Conservation (phyloP, 1,284 basidiomycete species). For the Trametes versicolor region DNA sequence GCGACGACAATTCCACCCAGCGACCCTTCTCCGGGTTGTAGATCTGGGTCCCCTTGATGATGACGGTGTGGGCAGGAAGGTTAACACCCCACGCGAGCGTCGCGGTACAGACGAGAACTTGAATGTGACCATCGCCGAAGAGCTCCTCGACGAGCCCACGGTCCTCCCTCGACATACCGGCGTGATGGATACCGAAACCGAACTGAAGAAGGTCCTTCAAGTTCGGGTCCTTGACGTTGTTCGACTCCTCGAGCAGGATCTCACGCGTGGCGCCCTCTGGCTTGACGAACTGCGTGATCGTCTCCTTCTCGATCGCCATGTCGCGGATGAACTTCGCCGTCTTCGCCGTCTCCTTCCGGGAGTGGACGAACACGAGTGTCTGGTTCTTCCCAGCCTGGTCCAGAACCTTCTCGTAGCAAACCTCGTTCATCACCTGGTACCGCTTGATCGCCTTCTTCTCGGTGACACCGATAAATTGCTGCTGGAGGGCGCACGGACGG, state of each 20-base stretch:
- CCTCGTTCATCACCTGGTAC: conserved; percentile 98
- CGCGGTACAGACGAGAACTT: conserved; percentile 97
- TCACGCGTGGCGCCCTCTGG: conserved; percentile 91
- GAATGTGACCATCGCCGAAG: conserved; percentile 92
- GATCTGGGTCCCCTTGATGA: conserved; percentile 99
- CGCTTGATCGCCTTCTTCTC: conserved; percentile 99
- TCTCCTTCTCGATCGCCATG: conserved; percentile 96
- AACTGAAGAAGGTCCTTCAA: conserved; percentile 94
- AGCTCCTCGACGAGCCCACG: conserved; percentile 94
- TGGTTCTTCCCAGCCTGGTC: conserved; percentile 94
- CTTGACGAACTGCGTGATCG: conserved; percentile 94
- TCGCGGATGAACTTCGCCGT: conserved; percentile 96
- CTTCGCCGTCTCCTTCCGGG: conserved; percentile 98
- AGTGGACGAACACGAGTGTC: conserved; percentile 97
- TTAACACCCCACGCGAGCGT: conserved; percentile 99
- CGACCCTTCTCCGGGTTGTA: conserved; percentile 99
- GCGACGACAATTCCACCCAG: conserved; percentile 96
- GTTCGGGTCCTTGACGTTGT: conserved; percentile 86
- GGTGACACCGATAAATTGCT: conserved; percentile 97
- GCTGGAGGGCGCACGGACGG: conserved; percentile 94
- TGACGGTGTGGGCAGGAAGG: conserved; percentile 96
- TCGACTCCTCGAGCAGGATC: conserved; percentile 87
- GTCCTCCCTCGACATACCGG: conserved; percentile 98
- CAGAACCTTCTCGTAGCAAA: conserved; percentile 98
- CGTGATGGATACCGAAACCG: conserved; percentile 98